phyloP scores from a whole-genome alignment of 2,329 filamentous ascomycete species.

The Alternaria metachromatica region DNA sequence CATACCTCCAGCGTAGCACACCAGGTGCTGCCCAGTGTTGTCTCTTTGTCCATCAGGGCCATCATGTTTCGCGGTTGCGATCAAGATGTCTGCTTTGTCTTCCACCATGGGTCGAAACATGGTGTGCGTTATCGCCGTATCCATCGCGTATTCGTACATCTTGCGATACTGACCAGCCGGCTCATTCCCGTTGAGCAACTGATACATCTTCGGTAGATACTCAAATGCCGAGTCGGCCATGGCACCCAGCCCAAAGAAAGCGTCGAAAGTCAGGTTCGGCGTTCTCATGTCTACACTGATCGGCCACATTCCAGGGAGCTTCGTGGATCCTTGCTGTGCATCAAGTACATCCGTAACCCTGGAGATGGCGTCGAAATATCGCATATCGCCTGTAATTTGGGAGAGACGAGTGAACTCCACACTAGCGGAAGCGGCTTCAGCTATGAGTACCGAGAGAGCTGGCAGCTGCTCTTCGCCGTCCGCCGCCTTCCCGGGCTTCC shows the following conservation, averaged over 20 bases:
- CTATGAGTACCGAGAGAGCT: slow-evolving; percentile 49
- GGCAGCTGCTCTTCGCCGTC: slow-evolving; percentile 46
- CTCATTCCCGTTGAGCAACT: slow-evolving; percentile 53
- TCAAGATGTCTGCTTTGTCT: slow-evolving; percentile 54
- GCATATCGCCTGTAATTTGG: slow-evolving; percentile 52
- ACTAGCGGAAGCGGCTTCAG: slow-evolving; percentile 54
- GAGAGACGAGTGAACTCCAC: slow-evolving; percentile 57
- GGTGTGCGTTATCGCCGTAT: slow-evolving; percentile 52
- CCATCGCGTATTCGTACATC: slow-evolving; percentile 62
- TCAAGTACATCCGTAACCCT: slow-evolving; percentile 51
- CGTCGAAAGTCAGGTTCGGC: slow-evolving; percentile 50
- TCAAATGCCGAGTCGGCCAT: slow-evolving; percentile 48
- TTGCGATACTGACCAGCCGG: slow-evolving; percentile 58
- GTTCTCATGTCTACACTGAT: slow-evolving; percentile 50
- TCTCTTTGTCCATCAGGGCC: slow-evolving; percentile 44
- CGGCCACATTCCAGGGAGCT: slow-evolving; percentile 57
- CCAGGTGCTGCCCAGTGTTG: slow-evolving; percentile 61
- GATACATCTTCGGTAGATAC: slow-evolving; percentile 55
- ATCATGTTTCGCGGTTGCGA: slow-evolving; percentile 49
- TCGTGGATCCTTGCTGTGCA: slow-evolving; percentile 49
- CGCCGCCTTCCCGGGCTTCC: slow-evolving; percentile 49
- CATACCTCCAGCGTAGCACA: slow-evolving; percentile 68
- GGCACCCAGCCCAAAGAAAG: slow-evolving; percentile 39
- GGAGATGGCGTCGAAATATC: slow-evolving; percentile 55
- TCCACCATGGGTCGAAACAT: slow-evolving; percentile 60